Percentiles rank a stretch among this genome's conserved stretches.
These are phyloP conservation scores for Trypanosoma congolense DNA, from an alignment of 208 protist genomes.

Conservation along the genomic window DNA sequence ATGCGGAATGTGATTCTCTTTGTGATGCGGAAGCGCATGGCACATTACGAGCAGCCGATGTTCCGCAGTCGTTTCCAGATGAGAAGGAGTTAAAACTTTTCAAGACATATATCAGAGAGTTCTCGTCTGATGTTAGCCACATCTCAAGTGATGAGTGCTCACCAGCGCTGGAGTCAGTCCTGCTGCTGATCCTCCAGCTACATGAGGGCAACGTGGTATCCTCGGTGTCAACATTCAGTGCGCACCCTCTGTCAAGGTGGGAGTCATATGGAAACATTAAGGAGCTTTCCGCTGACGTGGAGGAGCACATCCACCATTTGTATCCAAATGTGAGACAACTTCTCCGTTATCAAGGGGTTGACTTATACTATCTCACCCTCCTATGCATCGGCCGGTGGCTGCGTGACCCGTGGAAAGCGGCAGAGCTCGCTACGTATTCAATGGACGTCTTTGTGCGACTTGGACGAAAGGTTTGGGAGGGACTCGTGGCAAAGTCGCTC, in stretches of 20 bases:
- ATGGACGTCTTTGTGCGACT: conserved; percentile 14
- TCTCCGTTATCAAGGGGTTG: conserved; percentile 29
- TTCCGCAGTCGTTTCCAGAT: neutral
- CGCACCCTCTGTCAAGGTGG: conserved; percentile 4
- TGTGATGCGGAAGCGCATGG: neutral
- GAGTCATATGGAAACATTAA: conserved; percentile 8
- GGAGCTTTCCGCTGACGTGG: conserved; percentile 17
- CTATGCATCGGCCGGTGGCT: conserved; percentile 50
- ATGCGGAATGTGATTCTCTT: conserved; percentile 1
- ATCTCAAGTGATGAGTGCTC: neutral
- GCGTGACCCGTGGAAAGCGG: conserved; percentile 11
- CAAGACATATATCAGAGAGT: neutral
- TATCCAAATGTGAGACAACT: conserved; percentile 25
- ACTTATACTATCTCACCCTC: conserved; percentile 36
- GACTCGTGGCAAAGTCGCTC: conserved; percentile 16
- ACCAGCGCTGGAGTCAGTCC: neutral
- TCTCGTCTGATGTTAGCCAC: neutral
- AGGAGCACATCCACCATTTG: conserved; percentile 2
- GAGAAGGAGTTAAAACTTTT: neutral
- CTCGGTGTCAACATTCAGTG: conserved; percentile 1
- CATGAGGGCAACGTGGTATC: conserved; percentile 7
- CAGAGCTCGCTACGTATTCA: conserved; percentile 11
- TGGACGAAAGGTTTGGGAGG: conserved; percentile 16
- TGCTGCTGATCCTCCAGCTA: conserved; percentile 13
- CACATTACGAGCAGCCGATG: neutral